Evolutionary conservation across 805 yeast genomes (phyloP), one percentile per base, ranked within the genome.

Genomic region (Ogataea degrootiae): DNA sequence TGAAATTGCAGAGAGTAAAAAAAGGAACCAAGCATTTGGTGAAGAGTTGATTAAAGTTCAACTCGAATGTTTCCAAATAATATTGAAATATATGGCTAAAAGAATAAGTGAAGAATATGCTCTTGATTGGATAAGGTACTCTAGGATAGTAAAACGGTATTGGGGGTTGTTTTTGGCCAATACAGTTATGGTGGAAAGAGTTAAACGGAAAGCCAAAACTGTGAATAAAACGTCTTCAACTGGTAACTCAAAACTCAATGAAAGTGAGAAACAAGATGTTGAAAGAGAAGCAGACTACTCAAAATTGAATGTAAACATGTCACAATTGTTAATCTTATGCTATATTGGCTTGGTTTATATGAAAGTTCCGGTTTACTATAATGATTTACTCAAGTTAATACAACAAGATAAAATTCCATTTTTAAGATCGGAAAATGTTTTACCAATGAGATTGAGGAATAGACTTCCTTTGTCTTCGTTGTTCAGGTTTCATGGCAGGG

Each of bases 271-370:
- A 1, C 37, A 34, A 6, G 11, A 26, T 26, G 9, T 26, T 26
- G 31, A 26, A 26, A 26, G 31, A 26, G 31, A 26, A 26, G 31
- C 31, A 26, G 31, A 26, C 11, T 26, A 26, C 31, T 26, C 31
- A 9, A 26, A 26, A 26, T 26, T 9, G 11, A 26, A 26, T 9
- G 12, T 3, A n/a, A 38, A 34, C 21, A 14, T 21, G 16, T 43
- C 37, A 15, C 31, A 45, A 5, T 54, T 21, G 42, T 51, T 11
- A 58, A 59, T 41, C 41, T 68, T 82, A 1, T 63, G 80, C 17
- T 83, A 82, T 58, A 47, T 82, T 42, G 77, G 82, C 2, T 58
- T 76, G n/a, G 51, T 76, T 8, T 71, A 73, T 47, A 54, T 80
- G 51, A 68, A 72, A 29, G 49, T 72, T 19, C 85, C 88, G 0